Base-by-base conservation (phyloP, 495 filamentous ascomycete species). In the Ramalina intermedia region DNA sequence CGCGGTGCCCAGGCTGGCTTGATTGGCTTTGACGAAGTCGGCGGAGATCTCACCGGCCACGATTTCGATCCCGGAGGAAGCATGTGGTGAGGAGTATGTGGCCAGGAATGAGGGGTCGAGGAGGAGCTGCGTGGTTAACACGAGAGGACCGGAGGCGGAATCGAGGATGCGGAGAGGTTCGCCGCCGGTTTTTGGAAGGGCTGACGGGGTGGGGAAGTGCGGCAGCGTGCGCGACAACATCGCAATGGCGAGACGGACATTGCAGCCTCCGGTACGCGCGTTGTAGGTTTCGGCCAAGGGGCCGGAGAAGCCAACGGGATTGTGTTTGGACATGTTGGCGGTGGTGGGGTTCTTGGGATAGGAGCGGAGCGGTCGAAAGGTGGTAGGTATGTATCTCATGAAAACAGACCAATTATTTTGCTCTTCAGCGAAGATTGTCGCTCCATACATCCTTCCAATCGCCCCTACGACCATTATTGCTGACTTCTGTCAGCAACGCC, bases 261-360 rank as follows among this genome's bases (percentile, higher is more conserved):
- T 52, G 49, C 44, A 51, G 53, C 49, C 49, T 23, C 53, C 53
- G 8, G 48, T 51, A 38, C 48, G 53, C 39, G 41, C 20, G 49
- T 47, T 55, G 49, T 51, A 55, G 23, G 18, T 55, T 39, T 43
- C 18, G 14, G 53, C 48, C 35, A 55, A n/a, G 26, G 17, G 3
- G 37, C 48, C 42, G 16, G 43, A 39, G 38, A 51, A 55, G 38
- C 27, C 8, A 27, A 13, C 6, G 40, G n/a, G 6, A 2, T 38
- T 14, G 27, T 35, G 18, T 26, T 33, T 42, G 37, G 14, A 5
- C 3, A 16, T 18, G 17, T 33, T 20, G 18, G 41, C 6, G 12
- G 6, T 17, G 44, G 14, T 24, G 42, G 12, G n/a, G 5, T 27
- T 1, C 23, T 24, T 24, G 23, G 23, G 23, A 24, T 24, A 24